Evolutionary conservation across 495 filamentous ascomycete species (phyloP).

Genomic region (Penicillium robsamsonii): DNA sequence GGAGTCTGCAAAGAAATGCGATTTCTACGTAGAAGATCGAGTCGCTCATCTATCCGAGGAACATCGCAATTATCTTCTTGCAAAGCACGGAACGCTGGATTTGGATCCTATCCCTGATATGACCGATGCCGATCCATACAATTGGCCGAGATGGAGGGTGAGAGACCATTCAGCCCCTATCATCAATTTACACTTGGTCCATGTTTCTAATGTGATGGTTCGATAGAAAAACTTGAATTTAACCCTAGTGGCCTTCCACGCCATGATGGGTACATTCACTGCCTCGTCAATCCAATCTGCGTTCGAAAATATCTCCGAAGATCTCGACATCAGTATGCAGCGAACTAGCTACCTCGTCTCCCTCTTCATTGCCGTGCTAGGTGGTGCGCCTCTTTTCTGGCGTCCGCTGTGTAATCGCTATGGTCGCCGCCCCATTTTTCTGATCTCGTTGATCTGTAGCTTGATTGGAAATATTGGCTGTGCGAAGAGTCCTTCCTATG

Average conservation of each 20-base stretch:
- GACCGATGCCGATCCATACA: conserved; percentile 50
- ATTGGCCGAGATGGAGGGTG: conserved; percentile 49
- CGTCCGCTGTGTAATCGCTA: conserved; percentile 53
- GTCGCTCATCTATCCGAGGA: conserved; percentile 26
- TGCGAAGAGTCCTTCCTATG: conserved; percentile 41
- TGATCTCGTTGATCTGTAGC: conserved; percentile 46
- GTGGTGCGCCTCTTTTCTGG: conserved; percentile 52
- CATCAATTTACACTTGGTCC: background rate
- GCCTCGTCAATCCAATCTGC: conserved; percentile 53
- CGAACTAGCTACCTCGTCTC: conserved; percentile 51
- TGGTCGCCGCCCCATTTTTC: conserved; percentile 52
- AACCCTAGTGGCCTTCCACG: conserved; percentile 54
- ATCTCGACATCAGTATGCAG: conserved; percentile 46
- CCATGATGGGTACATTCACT: conserved; percentile 55
- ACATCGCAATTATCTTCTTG: conserved; percentile 43
- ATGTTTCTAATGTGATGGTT: background rate
- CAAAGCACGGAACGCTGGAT: conserved; percentile 49
- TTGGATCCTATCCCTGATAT: conserved; percentile 50
- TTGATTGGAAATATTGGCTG: conserved; percentile 51
- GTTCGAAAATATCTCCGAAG: conserved; percentile 48
- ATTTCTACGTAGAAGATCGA: conserved; percentile 24
- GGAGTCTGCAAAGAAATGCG: conserved; percentile 18
- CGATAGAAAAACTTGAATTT: conserved; percentile 54
- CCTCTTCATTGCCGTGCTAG: conserved; percentile 51
- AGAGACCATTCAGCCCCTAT: background rate